These are phyloP conservation scores for Linaria vulgaris DNA, from an alignment of 257 asterid species.

Conservation along the genomic window DNA sequence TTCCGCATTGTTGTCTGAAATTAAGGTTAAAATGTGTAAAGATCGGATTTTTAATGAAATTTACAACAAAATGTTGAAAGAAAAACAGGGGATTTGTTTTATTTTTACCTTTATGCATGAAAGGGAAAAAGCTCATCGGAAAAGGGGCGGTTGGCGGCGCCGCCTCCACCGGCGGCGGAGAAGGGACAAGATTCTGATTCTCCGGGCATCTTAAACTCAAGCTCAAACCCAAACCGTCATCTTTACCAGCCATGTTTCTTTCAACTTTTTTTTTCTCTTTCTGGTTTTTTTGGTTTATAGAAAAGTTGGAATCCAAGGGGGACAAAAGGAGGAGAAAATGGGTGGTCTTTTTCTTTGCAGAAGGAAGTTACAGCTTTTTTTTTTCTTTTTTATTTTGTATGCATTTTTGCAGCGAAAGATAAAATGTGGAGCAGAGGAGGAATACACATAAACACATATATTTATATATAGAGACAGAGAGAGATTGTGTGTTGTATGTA, in stretches of 20 bases:
- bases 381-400: slow-evolving; percentile 26
- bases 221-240: slow-evolving; percentile 62
- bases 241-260: slow-evolving; percentile 60
- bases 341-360: slow-evolving; percentile 53
- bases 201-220: slow-evolving; percentile 58
- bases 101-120: too few species aligned
- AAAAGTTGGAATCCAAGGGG: slow-evolving; percentile 21
- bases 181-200: slow-evolving; percentile 4
- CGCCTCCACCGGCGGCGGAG: slow-evolving; percentile 24
- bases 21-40: too few species aligned
- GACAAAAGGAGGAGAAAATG: slow-evolving; percentile 79
- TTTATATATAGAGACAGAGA: neutral
- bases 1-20: too few species aligned
- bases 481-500: neutral
- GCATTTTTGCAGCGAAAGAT: slow-evolving; percentile 25
- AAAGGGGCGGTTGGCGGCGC: slow-evolving; percentile 33
- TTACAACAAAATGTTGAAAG: too few species aligned
- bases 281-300: slow-evolving; percentile 17
- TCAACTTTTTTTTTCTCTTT: neutral
- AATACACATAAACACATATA: slow-evolving; percentile 26
- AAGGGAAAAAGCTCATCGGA: slow-evolving; percentile 50
- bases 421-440: slow-evolving; percentile 33
- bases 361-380: slow-evolving; percentile 57
- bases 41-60: too few species aligned
- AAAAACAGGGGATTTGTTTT: too few species aligned